phyloP scores from a whole-genome alignment of 2,329 filamentous ascomycete species.

The Aplosporella prunicola region DNA sequence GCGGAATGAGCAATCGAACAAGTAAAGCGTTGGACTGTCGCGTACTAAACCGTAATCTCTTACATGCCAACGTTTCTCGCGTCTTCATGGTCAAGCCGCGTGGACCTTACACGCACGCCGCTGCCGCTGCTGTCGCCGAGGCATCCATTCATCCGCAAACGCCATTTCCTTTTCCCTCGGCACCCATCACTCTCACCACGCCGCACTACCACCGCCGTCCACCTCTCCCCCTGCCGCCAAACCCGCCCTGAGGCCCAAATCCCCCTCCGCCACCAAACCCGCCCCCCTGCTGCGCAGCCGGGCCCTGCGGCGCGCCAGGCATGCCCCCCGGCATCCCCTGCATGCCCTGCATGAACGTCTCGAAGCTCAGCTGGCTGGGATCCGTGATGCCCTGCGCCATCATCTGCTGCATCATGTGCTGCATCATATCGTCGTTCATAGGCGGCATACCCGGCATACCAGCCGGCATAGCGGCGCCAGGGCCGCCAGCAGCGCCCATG shows the following conservation, averaged over 20 bases:
- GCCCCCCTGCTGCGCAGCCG: slow-evolving; percentile 6
- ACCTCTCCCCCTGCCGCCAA: slow-evolving; percentile 7
- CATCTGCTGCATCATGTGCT: slow-evolving; percentile 48
- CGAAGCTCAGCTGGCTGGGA: slow-evolving; percentile 44
- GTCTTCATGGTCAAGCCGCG: too few species aligned
- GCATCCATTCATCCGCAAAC: too few species aligned
- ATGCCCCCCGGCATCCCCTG: slow-evolving; percentile 25
- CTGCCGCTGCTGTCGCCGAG: too few species aligned
- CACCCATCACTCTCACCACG: too few species aligned
- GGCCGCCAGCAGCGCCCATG: slow-evolving; percentile 1
- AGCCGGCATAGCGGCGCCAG: slow-evolving; percentile 13
- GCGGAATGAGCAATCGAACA: too few species aligned
- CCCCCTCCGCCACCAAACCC: slow-evolving; percentile 7
- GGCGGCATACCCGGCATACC: slow-evolving; percentile 31
- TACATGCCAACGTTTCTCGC: too few species aligned
- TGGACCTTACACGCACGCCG: too few species aligned
- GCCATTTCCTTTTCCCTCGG: too few species aligned
- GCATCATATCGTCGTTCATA: slow-evolving; percentile 49
- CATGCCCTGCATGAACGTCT: slow-evolving; percentile 45
- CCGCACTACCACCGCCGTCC: slow-evolving; percentile 5
- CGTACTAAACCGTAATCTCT: too few species aligned
- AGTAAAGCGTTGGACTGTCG: too few species aligned
- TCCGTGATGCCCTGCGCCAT: slow-evolving; percentile 43
- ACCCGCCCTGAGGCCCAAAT: slow-evolving; percentile 5
- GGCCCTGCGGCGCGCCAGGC: slow-evolving; percentile 7